Evolutionary conservation across 1,284 basidiomycete species (phyloP).

Genomic region (Leccinum subfulvum): DNA sequence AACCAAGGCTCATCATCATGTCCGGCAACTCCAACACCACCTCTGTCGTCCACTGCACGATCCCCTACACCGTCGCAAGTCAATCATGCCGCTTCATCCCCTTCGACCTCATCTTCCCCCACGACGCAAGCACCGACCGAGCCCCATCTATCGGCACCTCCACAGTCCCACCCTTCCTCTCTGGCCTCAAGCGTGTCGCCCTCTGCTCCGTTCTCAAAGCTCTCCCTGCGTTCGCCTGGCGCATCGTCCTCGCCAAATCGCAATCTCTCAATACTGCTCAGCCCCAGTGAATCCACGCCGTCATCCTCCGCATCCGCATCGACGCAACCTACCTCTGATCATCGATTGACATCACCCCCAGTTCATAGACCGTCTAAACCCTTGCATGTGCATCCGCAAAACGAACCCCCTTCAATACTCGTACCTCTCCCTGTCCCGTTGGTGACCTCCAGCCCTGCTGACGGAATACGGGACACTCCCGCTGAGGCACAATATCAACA

Average conservation of each 20-base stretch:
- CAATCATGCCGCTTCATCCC: slow-evolving; percentile 1
- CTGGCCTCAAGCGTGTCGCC: slow-evolving; percentile 31
- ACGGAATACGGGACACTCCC: slow-evolving; percentile 26
- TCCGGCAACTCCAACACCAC: background rate
- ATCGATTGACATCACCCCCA: slow-evolving; percentile 12
- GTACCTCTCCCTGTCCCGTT: slow-evolving; percentile 12
- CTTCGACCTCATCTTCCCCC: slow-evolving; percentile 7
- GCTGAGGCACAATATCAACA: slow-evolving; percentile 29
- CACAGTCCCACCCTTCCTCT: slow-evolving; percentile 1
- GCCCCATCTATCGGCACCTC: background rate
- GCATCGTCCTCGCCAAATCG: slow-evolving; percentile 11
- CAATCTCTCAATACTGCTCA: slow-evolving; percentile 9
- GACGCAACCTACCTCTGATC: slow-evolving; percentile 8
- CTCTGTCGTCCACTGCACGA: background rate
- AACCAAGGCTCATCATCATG: slow-evolving; percentile 4
- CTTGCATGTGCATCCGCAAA: slow-evolving; percentile 30
- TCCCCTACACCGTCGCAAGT: slow-evolving; percentile 3
- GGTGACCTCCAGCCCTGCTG: slow-evolving; percentile 12
- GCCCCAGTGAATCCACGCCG: slow-evolving; percentile 6
- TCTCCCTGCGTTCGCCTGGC: slow-evolving; percentile 36
- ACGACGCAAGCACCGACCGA: slow-evolving; percentile 3
- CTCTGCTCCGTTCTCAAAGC: slow-evolving; percentile 39
- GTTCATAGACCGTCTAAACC: slow-evolving; percentile 26
- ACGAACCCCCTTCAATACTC: slow-evolving; percentile 12
- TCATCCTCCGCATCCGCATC: background rate